Evolutionary conservation across 306 rosid species (phyloP).

Genomic region (Lathyrus tuberosus): DNA sequence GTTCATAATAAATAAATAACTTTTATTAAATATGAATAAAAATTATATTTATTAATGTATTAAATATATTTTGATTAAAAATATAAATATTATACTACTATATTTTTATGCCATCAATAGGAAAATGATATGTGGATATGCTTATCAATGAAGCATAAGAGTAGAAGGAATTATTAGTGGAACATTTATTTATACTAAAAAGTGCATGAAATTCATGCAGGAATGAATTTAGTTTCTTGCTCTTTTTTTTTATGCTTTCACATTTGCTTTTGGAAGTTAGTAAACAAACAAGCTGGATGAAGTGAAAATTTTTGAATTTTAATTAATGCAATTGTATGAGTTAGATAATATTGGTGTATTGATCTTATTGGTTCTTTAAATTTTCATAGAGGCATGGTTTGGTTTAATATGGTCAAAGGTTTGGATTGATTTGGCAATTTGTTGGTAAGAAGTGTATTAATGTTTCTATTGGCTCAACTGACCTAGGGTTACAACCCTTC

Average conservation of each 20-base stretch:
- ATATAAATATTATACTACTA: too few relatives aligned
- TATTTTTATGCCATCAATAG: too few relatives aligned
- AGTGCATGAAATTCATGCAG: slow-evolving; percentile 19
- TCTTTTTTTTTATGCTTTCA: background rate
- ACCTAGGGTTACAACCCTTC: background rate
- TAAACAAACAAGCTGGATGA: background rate
- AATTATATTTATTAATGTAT: too few relatives aligned
- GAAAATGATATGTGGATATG: background rate
- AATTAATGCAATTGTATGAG: background rate
- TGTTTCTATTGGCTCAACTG: slow-evolving; percentile 2
- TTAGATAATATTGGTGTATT: background rate
- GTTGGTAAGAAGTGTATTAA: background rate
- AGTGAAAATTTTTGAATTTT: slow-evolving; percentile 1
- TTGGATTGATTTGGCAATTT: background rate
- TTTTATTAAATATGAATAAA: too few relatives aligned
- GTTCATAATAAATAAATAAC: background rate
- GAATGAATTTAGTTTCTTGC: slow-evolving; percentile 3
- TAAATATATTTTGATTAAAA: too few relatives aligned
- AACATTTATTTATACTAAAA: background rate
- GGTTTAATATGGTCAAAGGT: background rate
- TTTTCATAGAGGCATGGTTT: background rate
- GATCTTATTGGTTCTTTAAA: background rate
- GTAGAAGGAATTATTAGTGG: background rate
- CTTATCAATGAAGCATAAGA: background rate
- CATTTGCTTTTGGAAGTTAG: slow-evolving; percentile 12